Evolutionary conservation across 352 stramenopile species (phyloP), one percentile per base, ranked within the genome.

Genomic region (Aphanomyces cochlioides): DNA sequence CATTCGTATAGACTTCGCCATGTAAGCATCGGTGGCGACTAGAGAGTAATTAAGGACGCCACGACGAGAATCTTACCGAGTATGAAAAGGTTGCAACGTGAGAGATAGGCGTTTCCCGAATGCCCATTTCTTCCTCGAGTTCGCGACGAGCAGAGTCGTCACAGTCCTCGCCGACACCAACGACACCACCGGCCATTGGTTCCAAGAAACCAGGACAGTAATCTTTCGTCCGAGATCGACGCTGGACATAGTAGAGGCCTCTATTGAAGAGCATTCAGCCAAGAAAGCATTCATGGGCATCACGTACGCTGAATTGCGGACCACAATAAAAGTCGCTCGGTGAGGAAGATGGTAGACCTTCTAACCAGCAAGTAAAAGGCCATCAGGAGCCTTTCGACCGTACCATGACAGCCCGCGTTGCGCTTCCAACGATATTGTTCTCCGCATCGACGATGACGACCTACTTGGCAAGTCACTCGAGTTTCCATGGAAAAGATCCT

Each of bases 171-270:
- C 76, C 85, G 68, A 82, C 84, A 67, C 90, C 80, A 43, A 94
- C 85, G 41, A 93, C 88, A 10, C 89, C 89, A 7, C 89, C 88
- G 1, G 88, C 79, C 81, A 92, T 89, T 5, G 86, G 83, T 57
- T 96, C 88, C 39, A 94, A 78, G 66, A 88, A 87, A 0, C 88
- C 87, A 0, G 89, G 85, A 67, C 89, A 95, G 65, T 95, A 96
- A 72, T 96, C 89, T 76, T 96, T 96, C 72, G 88, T 87, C 77
- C 88, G 85, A 37, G 86, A 94, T 56, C 89, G 85, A 1, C 83
- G 82, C 72, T 96, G 89, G 45, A 96, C 88, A 64, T 89, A 82
- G 47, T 86, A 95, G 53, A 90, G 78, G 54, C 85, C 85, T 56
- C 87, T 94, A 54, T 0, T 70, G 28, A 71, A n/a, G n/a, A 7